Evolutionary conservation across 495 filamentous ascomycete genomes (phyloP), one percentile per base, ranked within the genome.

Genomic region (Podospora pseudoanserina): DNA sequence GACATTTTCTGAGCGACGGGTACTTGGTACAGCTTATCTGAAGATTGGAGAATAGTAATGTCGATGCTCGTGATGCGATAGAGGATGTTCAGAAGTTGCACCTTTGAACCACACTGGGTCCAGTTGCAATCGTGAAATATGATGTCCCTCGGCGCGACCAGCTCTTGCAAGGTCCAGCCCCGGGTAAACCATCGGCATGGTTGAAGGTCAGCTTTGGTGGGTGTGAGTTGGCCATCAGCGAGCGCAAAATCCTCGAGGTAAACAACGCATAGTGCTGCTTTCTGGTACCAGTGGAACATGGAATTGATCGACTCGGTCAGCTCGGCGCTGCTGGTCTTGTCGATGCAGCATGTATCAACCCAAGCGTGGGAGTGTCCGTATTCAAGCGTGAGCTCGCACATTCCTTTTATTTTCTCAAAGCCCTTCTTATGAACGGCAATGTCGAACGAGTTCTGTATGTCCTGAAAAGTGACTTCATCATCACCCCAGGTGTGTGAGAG

Each of bases 101-200:
- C 23, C 23, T 23, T 23, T 23, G 23, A 23, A 23, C 23, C 23
- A 23, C 23, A 23, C 23, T 23, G 23, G 23, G 13, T n/a, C 81
- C 78, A 82, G 11, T 66, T 49, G 0, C 7, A 5, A 11, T 75
- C 68, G 65, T 71, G 81, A 65, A 84, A 83, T 0, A 62, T 18
- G 2, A 83, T 19, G 0, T 67, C 18, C 3, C 6, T 18, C 0
- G 78, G 77, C 0, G 80, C 77, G 11, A 84, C 65, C 0, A 83
- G 74, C 66, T 83, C 80, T 55, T 83, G 79, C 26, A 83, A 57
- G 3, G 80, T 82, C 79, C 79, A 84, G 0, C 80, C 80, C 54
- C 82, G 68, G 1, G 65, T 73, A 54, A 83, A 82, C 79, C 82
- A 83, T 4, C 68, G 69, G 59, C 74, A 23, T 23, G 23, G 1